Conservation (phyloP, 352 stramenopile species). For the Globisporangium cylindrosporum region DNA sequence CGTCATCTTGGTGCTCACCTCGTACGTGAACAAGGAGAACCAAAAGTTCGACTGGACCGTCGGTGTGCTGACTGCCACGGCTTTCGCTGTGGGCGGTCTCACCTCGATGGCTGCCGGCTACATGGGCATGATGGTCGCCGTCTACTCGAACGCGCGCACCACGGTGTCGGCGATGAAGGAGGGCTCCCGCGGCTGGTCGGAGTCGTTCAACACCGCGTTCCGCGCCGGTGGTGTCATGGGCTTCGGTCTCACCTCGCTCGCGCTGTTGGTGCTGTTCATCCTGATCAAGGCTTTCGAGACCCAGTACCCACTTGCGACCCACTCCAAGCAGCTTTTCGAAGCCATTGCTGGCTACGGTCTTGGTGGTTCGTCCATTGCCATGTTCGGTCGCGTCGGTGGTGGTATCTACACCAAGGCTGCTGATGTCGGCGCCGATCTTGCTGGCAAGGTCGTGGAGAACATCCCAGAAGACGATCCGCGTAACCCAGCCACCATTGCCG, state of each 20-base stretch:
- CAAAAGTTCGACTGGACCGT: constrained; percentile 86
- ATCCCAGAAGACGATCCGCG: constrained; percentile 99
- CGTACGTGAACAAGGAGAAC: constrained; percentile 85
- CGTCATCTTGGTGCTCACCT: constrained; percentile 90
- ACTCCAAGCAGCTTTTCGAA: constrained; percentile 93
- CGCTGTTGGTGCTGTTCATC: constrained; percentile 97
- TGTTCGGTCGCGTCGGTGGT: constrained; percentile 99
- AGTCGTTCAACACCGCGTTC: constrained; percentile 98
- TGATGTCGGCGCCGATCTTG: constrained; percentile 99
- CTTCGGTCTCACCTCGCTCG: constrained; percentile 96
- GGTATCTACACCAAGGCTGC: constrained; percentile 99
- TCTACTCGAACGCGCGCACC: constrained; percentile 98
- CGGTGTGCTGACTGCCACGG: constrained; percentile 93
- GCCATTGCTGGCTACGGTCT: constrained; percentile 97
- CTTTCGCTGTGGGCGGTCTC: constrained; percentile 97
- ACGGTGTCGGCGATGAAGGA: constrained; percentile 96
- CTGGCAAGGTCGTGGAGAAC: constrained; percentile 98
- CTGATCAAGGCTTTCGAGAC: constrained; percentile 93
- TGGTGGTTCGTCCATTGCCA: constrained; percentile 97
- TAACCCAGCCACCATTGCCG: constrained; percentile 99
- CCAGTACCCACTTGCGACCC: constrained; percentile 84
- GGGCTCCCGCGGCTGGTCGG: constrained; percentile 89
- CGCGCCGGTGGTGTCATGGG: constrained; percentile 98
- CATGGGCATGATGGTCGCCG: constrained; percentile 99
- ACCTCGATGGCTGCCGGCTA: constrained; percentile 98